Conservation (phyloP, 2,329 filamentous ascomycete species). For the Huntiella abstrusa region DNA sequence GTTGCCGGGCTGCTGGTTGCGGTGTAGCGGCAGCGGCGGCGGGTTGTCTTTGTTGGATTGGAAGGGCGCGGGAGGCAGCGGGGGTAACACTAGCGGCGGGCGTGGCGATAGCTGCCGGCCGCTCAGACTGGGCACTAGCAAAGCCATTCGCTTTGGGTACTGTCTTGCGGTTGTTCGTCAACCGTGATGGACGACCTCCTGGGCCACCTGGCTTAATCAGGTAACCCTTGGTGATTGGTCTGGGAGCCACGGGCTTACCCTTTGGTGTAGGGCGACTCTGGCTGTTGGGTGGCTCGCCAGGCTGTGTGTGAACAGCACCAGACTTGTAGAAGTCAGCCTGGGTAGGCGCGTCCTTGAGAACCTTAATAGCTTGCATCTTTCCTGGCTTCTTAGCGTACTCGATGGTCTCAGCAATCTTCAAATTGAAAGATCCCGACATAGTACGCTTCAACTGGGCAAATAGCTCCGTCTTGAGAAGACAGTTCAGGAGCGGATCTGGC, state of each 20-base stretch:
- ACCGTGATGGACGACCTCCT: conserved; percentile 57
- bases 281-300: conserved; percentile 68
- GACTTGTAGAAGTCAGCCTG: conserved; percentile 84
- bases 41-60: conserved; percentile 8
- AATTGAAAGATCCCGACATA: conserved; percentile 60
- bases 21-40: conserved; percentile 13
- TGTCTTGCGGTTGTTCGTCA: conserved; percentile 31
- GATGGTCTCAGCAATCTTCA: conserved; percentile 69
- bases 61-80: conserved; percentile 8
- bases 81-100: conserved; percentile 6
- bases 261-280: conserved; percentile 71
- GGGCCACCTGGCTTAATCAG: conserved; percentile 83
- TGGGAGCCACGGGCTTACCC: conserved; percentile 66
- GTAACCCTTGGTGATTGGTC: conserved; percentile 84
- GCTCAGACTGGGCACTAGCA: conserved; percentile 14
- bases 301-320: conserved; percentile 67
- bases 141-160: conserved; percentile 25
- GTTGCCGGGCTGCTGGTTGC: conserved; percentile 17
- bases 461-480: conserved; percentile 90
- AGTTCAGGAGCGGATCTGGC: conserved; percentile 81
- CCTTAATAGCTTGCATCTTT: conserved; percentile 77
- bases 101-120: conserved; percentile 14
- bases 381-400: conserved; percentile 97
- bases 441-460: conserved; percentile 76
- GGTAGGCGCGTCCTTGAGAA: conserved; percentile 65